Conservation (phyloP, 2,329 filamentous ascomycete genomes). For the Nemania serpens region DNA sequence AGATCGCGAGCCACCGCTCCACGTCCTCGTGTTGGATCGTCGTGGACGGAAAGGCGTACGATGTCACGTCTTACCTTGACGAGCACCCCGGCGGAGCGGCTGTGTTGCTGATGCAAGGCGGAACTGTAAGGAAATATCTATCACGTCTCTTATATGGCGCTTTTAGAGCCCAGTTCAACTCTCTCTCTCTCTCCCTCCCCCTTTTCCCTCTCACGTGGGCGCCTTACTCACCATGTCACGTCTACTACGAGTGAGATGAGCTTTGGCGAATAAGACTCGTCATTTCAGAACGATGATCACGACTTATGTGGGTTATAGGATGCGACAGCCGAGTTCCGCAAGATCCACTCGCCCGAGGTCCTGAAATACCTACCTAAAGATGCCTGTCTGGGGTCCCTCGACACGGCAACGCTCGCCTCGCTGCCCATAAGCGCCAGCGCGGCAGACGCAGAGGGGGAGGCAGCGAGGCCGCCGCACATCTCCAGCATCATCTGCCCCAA, state of each 20-base stretch:
- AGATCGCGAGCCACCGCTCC: constrained; percentile 44
- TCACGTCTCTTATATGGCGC: not conserved
- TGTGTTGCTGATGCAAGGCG: constrained; percentile 39
- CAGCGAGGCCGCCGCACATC: constrained; percentile 32
- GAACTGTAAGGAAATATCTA: constrained; percentile 34
- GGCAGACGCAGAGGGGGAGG: not conserved
- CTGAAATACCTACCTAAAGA: constrained; percentile 39
- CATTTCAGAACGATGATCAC: not conserved
- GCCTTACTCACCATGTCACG: not conserved
- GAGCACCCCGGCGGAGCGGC: constrained; percentile 41
- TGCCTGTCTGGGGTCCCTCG: constrained; percentile 38
- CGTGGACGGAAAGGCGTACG: constrained; percentile 41
- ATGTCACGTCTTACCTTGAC: constrained; percentile 45
- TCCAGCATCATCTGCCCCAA: constrained; percentile 37
- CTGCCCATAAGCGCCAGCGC: constrained; percentile 26
- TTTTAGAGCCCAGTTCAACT: not conserved
- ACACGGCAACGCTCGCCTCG: constrained; percentile 31
- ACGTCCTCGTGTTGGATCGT: constrained; percentile 47
- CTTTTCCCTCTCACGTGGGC: not conserved
- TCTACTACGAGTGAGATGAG: not conserved
- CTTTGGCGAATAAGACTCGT: not conserved
- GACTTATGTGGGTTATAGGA: constrained; percentile 34
- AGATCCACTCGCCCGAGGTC: constrained; percentile 39
- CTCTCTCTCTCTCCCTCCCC: not conserved
- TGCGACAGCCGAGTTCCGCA: constrained; percentile 41